phyloP scores from a whole-genome alignment of 2,329 filamentous ascomycete species.

The Cryphonectria parasitica region DNA sequence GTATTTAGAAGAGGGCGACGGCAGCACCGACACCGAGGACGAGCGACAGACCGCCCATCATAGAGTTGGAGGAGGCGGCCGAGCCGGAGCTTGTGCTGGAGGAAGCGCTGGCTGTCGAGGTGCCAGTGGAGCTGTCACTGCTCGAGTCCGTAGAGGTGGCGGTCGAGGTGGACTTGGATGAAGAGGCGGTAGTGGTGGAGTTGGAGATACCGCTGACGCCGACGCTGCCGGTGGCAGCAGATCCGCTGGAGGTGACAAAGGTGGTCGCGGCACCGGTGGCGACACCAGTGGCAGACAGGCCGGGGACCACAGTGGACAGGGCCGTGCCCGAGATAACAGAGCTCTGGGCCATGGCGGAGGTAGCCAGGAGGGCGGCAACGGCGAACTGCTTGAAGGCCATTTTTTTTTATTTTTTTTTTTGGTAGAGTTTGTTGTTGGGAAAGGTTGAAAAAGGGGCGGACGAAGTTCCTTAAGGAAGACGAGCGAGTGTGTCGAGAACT shows the following conservation, averaged over 20 bases:
- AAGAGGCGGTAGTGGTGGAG: constrained; percentile 12
- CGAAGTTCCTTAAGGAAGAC: background rate
- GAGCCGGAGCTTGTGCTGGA: constrained; percentile 14
- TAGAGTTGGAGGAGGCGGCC: background rate
- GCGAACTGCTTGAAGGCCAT: constrained; percentile 19
- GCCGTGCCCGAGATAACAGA: background rate
- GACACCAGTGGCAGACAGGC: background rate
- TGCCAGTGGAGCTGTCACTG: background rate
- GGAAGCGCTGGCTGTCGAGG: background rate
- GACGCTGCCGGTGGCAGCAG: constrained; percentile 5
- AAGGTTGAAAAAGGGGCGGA: background rate
- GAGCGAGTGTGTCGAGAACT: constrained; percentile 10
- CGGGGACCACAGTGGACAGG: background rate
- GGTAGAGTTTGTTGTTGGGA: background rate
- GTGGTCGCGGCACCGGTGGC: background rate
- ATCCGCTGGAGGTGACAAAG: background rate
- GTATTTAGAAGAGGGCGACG: constrained; percentile 16
- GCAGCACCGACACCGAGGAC: constrained; percentile 17
- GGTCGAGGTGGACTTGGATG: background rate
- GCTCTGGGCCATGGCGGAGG: constrained; percentile 13
- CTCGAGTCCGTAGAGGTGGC: constrained; percentile 2
- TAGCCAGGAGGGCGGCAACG: constrained; percentile 18
- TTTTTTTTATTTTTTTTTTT: background rate
- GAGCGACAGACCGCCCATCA: constrained; percentile 17
- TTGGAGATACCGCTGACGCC: constrained; percentile 6